Percentiles rank a stretch among this genome's conserved stretches.
Evolutionary conservation across 2,329 filamentous ascomycete genomes (phyloP).

Genomic region (Sporothrix inflata): DNA sequence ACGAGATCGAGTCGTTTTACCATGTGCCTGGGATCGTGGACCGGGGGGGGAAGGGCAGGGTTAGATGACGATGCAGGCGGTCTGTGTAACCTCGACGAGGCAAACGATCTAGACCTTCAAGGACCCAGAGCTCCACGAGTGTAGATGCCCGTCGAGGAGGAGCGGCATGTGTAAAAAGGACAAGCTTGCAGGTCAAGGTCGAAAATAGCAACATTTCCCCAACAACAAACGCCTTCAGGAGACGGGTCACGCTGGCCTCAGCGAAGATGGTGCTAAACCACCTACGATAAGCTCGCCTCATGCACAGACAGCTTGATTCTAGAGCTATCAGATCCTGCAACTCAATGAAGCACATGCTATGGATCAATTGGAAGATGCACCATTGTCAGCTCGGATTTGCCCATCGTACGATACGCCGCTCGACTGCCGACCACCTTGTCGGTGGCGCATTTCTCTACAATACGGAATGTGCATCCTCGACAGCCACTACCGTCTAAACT

Average conservation of each 20-base stretch:
- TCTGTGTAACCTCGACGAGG: constrained; percentile 14
- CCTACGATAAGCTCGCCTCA: background rate
- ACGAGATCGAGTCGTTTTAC: background rate
- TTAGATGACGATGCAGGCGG: background rate
- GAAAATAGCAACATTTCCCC: constrained; percentile 6
- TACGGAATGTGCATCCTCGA: background rate
- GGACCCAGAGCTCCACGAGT: background rate
- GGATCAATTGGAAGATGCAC: background rate
- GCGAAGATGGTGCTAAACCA: background rate
- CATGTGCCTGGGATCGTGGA: background rate
- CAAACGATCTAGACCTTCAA: background rate
- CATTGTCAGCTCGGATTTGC: background rate
- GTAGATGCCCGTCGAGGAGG: background rate
- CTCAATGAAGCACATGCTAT: background rate
- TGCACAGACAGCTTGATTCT: background rate
- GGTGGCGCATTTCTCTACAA: background rate
- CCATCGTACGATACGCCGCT: constrained; percentile 10
- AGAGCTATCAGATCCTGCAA: too few relatives aligned
- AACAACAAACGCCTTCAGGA: background rate
- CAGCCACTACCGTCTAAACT: background rate
- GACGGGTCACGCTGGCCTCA: background rate
- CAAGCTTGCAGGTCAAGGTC: background rate
- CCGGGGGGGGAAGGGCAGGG: background rate
- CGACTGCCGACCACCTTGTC: background rate
- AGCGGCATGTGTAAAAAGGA: background rate